phyloP scores from a whole-genome alignment of 768 basidiomycete genomes.

The Macrolepiota dolichaula region DNA sequence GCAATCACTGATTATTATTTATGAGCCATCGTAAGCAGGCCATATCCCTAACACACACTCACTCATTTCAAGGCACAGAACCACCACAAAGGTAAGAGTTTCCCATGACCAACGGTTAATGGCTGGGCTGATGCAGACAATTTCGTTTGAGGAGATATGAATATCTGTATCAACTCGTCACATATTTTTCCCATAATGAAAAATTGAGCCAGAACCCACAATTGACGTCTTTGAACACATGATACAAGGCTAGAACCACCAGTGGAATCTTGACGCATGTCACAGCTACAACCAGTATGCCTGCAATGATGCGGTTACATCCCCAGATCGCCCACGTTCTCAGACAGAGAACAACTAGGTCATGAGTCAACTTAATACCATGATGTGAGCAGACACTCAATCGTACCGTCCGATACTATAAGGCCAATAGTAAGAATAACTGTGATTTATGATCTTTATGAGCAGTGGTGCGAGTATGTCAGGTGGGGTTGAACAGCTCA shows the following conservation, averaged over 20 bases:
- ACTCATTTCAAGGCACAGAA: not conserved
- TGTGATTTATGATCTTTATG: not conserved
- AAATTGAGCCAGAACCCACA: not conserved
- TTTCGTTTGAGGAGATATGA: not conserved
- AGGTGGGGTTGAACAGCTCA: not conserved
- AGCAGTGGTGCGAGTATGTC: not conserved
- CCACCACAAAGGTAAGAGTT: not conserved
- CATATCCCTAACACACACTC: not conserved
- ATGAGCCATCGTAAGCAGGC: too few species aligned
- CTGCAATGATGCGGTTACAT: not conserved
- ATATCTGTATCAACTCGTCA: not conserved
- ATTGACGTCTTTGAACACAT: not conserved
- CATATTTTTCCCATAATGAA: not conserved
- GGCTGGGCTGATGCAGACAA: not conserved
- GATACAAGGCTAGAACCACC: not conserved
- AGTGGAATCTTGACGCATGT: not conserved
- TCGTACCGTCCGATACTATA: not conserved
- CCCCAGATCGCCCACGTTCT: slow-evolving; percentile 9
- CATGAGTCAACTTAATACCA: not conserved
- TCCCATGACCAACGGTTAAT: not conserved
- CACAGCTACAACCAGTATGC: not conserved
- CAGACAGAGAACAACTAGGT: not conserved
- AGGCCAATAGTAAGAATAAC: not conserved
- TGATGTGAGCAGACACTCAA: not conserved
- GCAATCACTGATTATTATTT: not conserved